phyloP scores from a whole-genome alignment of 148 eudicot genomes.

The Fallopia convolvulus region DNA sequence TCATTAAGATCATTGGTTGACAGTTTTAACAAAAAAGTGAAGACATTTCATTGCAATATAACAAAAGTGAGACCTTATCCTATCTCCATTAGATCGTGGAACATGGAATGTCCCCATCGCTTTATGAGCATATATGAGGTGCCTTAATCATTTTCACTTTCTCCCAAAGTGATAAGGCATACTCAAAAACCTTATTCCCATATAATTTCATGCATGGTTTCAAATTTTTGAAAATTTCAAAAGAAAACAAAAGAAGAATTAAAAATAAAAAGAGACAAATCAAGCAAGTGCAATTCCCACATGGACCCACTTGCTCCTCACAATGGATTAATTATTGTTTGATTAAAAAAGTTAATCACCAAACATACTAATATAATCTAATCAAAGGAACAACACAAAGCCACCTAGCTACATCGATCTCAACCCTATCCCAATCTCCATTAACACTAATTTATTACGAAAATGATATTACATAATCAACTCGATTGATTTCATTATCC shows the following conservation, averaged over 20 bases:
- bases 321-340: neutral
- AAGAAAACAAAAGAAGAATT: neutral
- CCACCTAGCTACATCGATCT: constrained; percentile 5
- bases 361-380: neutral
- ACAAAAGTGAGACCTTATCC: constrained; percentile 5
- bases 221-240: neutral
- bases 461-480: neutral
- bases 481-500: constrained; percentile 8
- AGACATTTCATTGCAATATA: neutral
- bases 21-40: neutral
- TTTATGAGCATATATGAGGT: constrained; percentile 7
- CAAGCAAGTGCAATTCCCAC: constrained; percentile 5
- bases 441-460: neutral
- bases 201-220: constrained; percentile 4
- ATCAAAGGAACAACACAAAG: neutral
- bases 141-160: constrained; percentile 11
- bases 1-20: neutral
- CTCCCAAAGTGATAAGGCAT: constrained; percentile 4
- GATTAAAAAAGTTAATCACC: neutral
- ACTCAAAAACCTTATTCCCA: constrained; percentile 6
- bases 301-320: constrained; percentile 12
- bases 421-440: neutral
- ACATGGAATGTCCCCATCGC: neutral
- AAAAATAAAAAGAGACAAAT: neutral
- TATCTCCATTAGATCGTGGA: constrained; percentile 7